Conservation (phyloP, 352 stramenopile species). For the Phytophthora fragariaefolia region DNA sequence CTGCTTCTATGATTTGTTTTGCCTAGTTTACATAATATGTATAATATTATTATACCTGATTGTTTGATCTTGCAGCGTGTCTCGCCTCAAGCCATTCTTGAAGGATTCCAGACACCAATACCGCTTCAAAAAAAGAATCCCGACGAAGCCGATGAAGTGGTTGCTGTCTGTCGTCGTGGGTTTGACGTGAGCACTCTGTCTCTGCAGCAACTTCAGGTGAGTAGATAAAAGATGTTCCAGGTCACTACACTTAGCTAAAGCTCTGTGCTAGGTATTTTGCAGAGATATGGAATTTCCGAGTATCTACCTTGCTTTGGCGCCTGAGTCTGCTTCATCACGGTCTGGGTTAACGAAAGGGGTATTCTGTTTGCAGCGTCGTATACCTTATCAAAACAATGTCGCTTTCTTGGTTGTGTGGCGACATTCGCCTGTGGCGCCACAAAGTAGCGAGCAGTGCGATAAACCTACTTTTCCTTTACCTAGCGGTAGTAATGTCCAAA, state of each 20-base stretch:
- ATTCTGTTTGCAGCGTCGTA: conserved; percentile 57
- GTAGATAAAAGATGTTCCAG: background rate
- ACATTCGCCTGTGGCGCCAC: conserved; percentile 16
- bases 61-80: conserved; percentile 41
- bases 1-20: background rate
- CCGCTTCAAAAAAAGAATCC: background rate
- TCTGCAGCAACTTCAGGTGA: conserved; percentile 45
- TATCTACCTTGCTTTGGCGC: conserved; percentile 12
- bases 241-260: background rate
- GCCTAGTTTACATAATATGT: background rate
- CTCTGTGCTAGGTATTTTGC: conserved; percentile 39
- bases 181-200: conserved; percentile 42
- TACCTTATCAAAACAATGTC: conserved; percentile 35
- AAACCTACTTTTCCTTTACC: background rate
- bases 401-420: conserved; percentile 57
- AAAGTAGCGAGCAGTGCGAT: background rate
- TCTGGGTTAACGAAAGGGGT: conserved; percentile 18
- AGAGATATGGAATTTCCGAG: conserved; percentile 45
- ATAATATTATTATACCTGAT: too few relatives aligned
- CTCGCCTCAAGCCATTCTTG: conserved; percentile 47
- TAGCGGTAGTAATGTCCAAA: background rate
- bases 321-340: background rate
- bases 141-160: conserved; percentile 3
- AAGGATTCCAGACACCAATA: conserved; percentile 33
- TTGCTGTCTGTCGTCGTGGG: conserved; percentile 42